phyloP scores from a whole-genome alignment of 176 grass and related monocot genomes.

The Puccinellia tenuiflora region DNA sequence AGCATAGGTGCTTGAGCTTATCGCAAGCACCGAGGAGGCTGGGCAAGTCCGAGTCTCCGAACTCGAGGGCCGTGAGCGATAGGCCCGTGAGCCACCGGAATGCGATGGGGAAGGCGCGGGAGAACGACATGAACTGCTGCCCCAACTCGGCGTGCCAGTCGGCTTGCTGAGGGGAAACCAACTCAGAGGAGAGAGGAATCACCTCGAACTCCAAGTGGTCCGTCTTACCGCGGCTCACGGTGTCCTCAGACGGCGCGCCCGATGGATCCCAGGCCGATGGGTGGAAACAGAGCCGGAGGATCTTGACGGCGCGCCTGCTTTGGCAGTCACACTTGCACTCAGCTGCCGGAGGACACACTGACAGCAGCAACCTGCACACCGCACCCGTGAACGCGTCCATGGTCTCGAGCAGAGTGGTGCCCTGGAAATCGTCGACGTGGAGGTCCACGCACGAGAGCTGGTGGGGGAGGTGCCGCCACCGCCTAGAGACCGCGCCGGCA shows the following conservation, averaged over 20 bases:
- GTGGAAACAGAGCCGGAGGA: neutral
- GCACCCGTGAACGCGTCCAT: neutral
- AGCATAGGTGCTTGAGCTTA: neutral
- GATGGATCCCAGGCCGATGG: neutral
- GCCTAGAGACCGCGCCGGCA: neutral
- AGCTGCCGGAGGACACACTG: neutral
- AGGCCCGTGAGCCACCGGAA: neutral
- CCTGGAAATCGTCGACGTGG: neutral
- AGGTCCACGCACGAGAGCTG: neutral
- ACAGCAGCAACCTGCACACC: neutral
- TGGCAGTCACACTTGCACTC: neutral
- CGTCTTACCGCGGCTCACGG: neutral
- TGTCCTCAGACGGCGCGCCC: neutral
- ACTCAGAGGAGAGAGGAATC: neutral
- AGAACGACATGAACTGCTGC: slow-evolving; percentile 4
- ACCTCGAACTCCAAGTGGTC: neutral
- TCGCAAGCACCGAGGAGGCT: neutral
- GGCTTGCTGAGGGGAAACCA: neutral
- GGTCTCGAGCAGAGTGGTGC: neutral
- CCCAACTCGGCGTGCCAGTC: neutral
- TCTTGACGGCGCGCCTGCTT: neutral
- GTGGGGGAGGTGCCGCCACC: neutral
- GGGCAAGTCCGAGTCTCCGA: neutral
- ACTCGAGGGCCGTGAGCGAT: neutral
- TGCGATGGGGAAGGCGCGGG: neutral